Evolutionary conservation across 2,329 filamentous ascomycete genomes (phyloP).

Genomic region (Talaromyces sp.): DNA sequence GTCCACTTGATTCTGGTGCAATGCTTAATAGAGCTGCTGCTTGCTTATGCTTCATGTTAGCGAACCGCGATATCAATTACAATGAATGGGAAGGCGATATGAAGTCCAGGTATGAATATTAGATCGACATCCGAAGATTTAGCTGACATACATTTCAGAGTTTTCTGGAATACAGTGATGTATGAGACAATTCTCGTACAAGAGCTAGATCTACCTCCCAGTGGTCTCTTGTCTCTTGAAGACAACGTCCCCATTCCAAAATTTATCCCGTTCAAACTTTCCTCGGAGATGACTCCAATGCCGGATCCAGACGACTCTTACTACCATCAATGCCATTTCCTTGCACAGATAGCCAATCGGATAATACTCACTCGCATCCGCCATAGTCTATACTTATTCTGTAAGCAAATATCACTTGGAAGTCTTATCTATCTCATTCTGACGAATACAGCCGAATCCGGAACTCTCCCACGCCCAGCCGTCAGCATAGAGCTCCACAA

Average conservation of each 20-base stretch:
- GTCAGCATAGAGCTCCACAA: conserved; percentile 53
- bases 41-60: conserved; percentile 49
- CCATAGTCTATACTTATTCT: conserved; percentile 51
- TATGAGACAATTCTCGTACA: conserved; percentile 56
- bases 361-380: conserved; percentile 55
- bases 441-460: conserved; percentile 33
- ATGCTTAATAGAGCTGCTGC: conserved; percentile 52
- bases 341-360: conserved; percentile 55
- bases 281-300: conserved; percentile 27
- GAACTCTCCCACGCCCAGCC: conserved; percentile 45
- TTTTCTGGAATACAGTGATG: conserved; percentile 57
- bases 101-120: conserved; percentile 39
- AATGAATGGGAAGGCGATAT: conserved; percentile 55
- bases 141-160: conserved; percentile 24
- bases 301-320: conserved; percentile 51
- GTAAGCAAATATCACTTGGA: conserved; percentile 21
- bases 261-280: conserved; percentile 47
- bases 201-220: conserved; percentile 52
- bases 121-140: not conserved
- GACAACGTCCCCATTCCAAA: conserved; percentile 53
- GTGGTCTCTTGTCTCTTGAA: conserved; percentile 50
- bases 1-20: conserved; percentile 54
- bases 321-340: conserved; percentile 54
- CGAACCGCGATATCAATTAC: conserved; percentile 44
- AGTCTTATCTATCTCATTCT: conserved; percentile 14